A percentile compares a stretch with the other conserved stretches of the same genome.
These are phyloP conservation scores for Ensete ventricosum DNA, from an alignment of 176 grass and related monocot species.

Conservation along the genomic window DNA sequence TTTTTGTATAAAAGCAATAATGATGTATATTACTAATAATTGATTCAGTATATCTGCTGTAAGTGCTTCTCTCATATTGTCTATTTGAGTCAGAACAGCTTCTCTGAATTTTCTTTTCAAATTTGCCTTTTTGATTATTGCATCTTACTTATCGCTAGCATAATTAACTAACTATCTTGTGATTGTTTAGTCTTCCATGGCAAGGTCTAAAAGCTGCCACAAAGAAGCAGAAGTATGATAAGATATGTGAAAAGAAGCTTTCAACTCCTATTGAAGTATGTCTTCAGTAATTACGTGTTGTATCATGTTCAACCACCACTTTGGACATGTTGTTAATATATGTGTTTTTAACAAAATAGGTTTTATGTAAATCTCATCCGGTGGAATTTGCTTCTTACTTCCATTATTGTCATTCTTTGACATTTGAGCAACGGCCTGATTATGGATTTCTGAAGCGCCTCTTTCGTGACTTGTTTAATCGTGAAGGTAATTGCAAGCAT, in stretches of 20 bases:
- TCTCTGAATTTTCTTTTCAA: not conserved
- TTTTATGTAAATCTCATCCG: constrained; percentile 81
- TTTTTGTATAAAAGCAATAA: not conserved
- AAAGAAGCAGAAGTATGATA: constrained; percentile 93
- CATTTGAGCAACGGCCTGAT: constrained; percentile 96
- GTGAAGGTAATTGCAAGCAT: constrained; percentile 52
- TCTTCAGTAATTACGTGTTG: constrained; percentile 21
- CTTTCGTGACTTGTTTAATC: constrained; percentile 66
- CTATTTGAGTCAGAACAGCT: not conserved
- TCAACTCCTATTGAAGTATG: constrained; percentile 77
- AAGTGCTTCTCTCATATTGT: not conserved
- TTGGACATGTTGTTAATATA: constrained; percentile 10
- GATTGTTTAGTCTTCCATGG: constrained; percentile 73
- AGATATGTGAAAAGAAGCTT: constrained; percentile 91
- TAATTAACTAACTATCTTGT: constrained; percentile 27
- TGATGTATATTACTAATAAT: not conserved
- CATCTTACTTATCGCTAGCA: too few species aligned
- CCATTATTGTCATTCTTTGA: constrained; percentile 85
- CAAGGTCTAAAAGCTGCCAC: constrained; percentile 94
- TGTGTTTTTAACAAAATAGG: constrained; percentile 28
- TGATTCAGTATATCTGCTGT: not conserved
- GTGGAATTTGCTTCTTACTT: constrained; percentile 96
- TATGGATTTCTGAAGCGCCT: constrained; percentile 89
- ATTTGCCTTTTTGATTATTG: not conserved
- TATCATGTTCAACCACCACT: not conserved